Percentiles rank a stretch among this genome's conserved stretches.
Conservation (phyloP, 768 basidiomycete species). For the Porphyrellus cyaneotinctus region DNA sequence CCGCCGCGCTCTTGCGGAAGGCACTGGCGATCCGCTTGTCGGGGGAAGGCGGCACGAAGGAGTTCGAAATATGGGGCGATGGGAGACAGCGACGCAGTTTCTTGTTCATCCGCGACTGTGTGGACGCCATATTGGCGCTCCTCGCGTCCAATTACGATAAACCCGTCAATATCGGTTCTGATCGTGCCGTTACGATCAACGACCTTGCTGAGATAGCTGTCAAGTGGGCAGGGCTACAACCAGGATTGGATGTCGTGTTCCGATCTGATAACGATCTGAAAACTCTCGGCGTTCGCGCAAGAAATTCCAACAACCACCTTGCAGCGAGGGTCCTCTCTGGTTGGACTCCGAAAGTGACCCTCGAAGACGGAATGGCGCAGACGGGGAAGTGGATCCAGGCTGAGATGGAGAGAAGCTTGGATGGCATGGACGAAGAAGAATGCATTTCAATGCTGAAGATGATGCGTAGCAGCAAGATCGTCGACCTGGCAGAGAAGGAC, state of each 20-base stretch:
- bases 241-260: constrained; percentile 26
- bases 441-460: constrained; percentile 17
- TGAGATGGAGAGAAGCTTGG: constrained; percentile 31
- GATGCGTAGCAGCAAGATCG: constrained; percentile 35
- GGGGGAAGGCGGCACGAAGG: constrained; percentile 1
- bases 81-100: constrained; percentile 53
- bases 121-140: constrained; percentile 46
- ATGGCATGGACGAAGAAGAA: constrained; percentile 2
- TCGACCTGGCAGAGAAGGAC: constrained; percentile 34
- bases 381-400: constrained; percentile 47
- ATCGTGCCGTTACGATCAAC: constrained; percentile 38
- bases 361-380: constrained; percentile 44
- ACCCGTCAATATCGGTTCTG: constrained; percentile 53
- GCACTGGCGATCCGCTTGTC: constrained; percentile 33
- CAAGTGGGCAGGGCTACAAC: constrained; percentile 27
- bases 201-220: constrained; percentile 42
- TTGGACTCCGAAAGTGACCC: constrained; percentile 41
- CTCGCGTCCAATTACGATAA: constrained; percentile 34
- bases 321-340: constrained; percentile 26
- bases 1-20: constrained; percentile 55
- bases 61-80: constrained; percentile 56
- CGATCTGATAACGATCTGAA: constrained; percentile 22
- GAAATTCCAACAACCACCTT: constrained; percentile 49
- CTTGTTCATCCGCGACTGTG: constrained; percentile 51
- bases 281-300: constrained; percentile 45